Base-by-base conservation (phyloP, 768 basidiomycete species). In the Pleurotus platypus region DNA sequence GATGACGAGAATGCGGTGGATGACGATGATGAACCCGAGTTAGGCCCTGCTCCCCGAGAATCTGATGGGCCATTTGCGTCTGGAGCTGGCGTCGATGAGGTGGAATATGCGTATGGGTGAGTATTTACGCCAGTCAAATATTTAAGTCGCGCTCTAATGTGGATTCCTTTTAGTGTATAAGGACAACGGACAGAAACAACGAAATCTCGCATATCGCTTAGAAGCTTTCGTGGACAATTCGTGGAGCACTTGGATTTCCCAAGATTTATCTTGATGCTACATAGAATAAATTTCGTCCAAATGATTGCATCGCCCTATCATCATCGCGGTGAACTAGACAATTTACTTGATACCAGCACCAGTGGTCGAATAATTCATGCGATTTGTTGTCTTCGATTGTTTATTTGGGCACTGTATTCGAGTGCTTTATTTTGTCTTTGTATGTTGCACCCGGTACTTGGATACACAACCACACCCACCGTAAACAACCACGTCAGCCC, bases 61-160 rank as follows among this genome's bases (percentile, higher is more conserved):
- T 80, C 24, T 11, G 59, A 85, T 9, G 78, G 82, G 18, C 87
- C 90, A 8, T 93, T 93, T 67, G 83, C 85, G 18, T 81, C 86
- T 4, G 89, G 89, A 1, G 91, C 85, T 18, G 89, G 92, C 49
- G 91, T 94, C 13, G 92, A 94, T 62, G 92, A 94, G 70, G 92
- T 94, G 5, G 92, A 94, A 66, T 91, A 90, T 70, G 90, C 86
- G 57, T 92, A 91, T 62, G 90, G 90, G 89, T 86, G 69, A 68
- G 86, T 79, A 13, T 8, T 12, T 58, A 6, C 42, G 2, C 30
- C 30, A 35, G 9, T 9, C 30, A 30, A 35, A 35, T 35, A 11
- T 9, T 0, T 9, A 35, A 35, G 11, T 11, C 30, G 30, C 8
- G 3, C 30, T 35, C 30, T 35, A 35, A 35, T 9, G 9, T 35